Conservation (phyloP, 306 rosid species). For the Calophaca sinica region DNA sequence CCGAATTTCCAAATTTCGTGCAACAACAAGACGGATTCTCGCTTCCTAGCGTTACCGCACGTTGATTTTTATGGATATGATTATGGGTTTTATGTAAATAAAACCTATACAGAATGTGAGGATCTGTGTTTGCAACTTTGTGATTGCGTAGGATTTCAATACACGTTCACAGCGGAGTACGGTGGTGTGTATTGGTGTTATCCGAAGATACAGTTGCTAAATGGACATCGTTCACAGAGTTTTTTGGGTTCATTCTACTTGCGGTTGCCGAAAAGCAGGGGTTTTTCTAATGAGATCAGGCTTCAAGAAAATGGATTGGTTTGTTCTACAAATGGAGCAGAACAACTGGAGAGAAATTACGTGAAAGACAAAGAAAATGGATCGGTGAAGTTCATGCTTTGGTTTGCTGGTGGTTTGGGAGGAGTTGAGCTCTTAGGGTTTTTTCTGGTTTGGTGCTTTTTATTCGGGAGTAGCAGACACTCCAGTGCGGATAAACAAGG, state of each 20-base stretch:
- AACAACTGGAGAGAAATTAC: background rate
- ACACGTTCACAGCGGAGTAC: background rate
- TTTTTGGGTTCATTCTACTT: background rate
- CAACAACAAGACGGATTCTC: background rate
- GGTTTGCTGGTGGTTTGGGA: slow-evolving; percentile 31
- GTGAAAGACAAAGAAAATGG: slow-evolving; percentile 27
- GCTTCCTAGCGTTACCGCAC: slow-evolving; percentile 1
- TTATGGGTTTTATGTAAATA: background rate
- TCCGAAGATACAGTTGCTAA: slow-evolving; percentile 24
- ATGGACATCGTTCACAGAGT: slow-evolving; percentile 7
- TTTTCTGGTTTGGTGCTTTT: slow-evolving; percentile 25
- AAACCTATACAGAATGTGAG: slow-evolving; percentile 24
- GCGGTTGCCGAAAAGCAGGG: slow-evolving; percentile 20
- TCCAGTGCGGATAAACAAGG: background rate
- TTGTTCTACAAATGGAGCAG: background rate
- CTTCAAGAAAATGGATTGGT: slow-evolving; percentile 2
- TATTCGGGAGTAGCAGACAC: slow-evolving; percentile 1
- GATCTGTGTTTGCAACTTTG: background rate
- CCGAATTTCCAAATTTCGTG: slow-evolving; percentile 40
- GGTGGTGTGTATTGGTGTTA: slow-evolving; percentile 28
- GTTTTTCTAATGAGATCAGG: background rate
- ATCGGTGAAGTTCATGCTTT: slow-evolving; percentile 31
- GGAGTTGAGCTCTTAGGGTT: slow-evolving; percentile 23
- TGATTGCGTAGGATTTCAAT: slow-evolving; percentile 20
- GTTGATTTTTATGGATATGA: slow-evolving; percentile 40